Percentiles rank a stretch among this genome's conserved stretches.
phyloP scores from a whole-genome alignment of 2,329 filamentous ascomycete genomes.

The Diaporthe sp. region DNA sequence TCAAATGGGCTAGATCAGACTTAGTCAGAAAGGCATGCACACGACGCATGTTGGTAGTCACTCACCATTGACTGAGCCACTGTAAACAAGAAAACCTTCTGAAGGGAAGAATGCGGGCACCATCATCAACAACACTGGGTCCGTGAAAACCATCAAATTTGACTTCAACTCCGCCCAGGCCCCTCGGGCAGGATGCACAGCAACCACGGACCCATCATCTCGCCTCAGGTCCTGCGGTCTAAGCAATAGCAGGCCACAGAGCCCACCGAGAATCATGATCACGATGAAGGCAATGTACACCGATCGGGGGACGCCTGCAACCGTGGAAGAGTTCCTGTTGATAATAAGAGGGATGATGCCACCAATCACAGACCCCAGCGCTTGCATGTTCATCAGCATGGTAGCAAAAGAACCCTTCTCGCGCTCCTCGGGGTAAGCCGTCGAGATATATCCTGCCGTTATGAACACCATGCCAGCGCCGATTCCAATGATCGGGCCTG shows the following conservation, averaged over 20 bases:
- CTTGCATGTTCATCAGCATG: slow-evolving; percentile 47
- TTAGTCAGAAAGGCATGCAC: neutral
- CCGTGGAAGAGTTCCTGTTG: slow-evolving; percentile 42
- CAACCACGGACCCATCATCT: slow-evolving; percentile 37
- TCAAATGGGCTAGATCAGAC: neutral
- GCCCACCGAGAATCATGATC: slow-evolving; percentile 43
- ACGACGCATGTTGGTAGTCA: neutral
- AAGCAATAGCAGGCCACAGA: slow-evolving; percentile 12
- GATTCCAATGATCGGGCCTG: slow-evolving; percentile 44
- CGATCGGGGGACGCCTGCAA: slow-evolving; percentile 6
- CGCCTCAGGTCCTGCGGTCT: neutral
- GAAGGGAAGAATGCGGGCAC: slow-evolving; percentile 44
- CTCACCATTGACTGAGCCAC: slow-evolving; percentile 48
- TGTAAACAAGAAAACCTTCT: slow-evolving; percentile 50
- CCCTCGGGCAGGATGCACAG: slow-evolving; percentile 27
- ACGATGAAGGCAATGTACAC: slow-evolving; percentile 46
- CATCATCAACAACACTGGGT: slow-evolving; percentile 16
- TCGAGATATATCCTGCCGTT: slow-evolving; percentile 48
- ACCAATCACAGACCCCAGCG: slow-evolving; percentile 46
- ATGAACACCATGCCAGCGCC: slow-evolving; percentile 48
- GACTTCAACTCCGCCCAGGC: slow-evolving; percentile 14
- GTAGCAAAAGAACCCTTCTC: slow-evolving; percentile 48
- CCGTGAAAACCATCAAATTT: slow-evolving; percentile 44
- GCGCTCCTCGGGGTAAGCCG: slow-evolving; percentile 49
- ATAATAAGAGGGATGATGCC: slow-evolving; percentile 47